phyloP scores from a whole-genome alignment of 164 flowering plant species.

The Annona squamosa region DNA sequence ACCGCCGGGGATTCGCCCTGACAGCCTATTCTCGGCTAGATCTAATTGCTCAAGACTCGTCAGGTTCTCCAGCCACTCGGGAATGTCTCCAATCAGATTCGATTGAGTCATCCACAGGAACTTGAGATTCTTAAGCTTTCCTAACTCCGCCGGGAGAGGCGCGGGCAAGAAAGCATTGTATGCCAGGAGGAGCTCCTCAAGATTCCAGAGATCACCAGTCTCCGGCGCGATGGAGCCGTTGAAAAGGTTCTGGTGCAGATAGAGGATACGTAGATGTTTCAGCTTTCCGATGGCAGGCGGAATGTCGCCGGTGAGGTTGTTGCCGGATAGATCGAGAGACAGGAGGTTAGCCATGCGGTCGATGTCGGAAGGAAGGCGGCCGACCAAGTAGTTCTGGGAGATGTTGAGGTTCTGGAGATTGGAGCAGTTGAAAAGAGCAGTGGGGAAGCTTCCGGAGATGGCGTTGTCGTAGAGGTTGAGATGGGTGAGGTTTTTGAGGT shows the following conservation, averaged over 20 bases:
- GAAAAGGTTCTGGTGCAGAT: slow-evolving; percentile 33
- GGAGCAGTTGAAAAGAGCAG: slow-evolving; percentile 41
- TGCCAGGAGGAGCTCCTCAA: slow-evolving; percentile 32
- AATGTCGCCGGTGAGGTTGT: slow-evolving; percentile 69
- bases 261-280: slow-evolving; percentile 21
- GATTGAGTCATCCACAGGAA: slow-evolving; percentile 26
- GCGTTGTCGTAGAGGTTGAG: slow-evolving; percentile 40
- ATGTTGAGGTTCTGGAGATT: slow-evolving; percentile 46
- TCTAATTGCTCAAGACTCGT: slow-evolving; percentile 41
- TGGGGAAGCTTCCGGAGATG: slow-evolving; percentile 60
- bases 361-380: slow-evolving; percentile 53
- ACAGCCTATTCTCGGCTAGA: slow-evolving; percentile 36
- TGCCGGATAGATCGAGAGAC: slow-evolving; percentile 35
- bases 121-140: slow-evolving; percentile 40
- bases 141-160: slow-evolving; percentile 39
- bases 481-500: slow-evolving; percentile 36
- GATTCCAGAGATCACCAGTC: slow-evolving; percentile 50
- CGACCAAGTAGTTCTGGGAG: slow-evolving; percentile 52
- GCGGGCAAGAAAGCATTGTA: slow-evolving; percentile 31
- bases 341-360: slow-evolving; percentile 30
- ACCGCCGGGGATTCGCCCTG: slow-evolving; percentile 44
- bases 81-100: slow-evolving; percentile 61
- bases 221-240: slow-evolving; percentile 53
- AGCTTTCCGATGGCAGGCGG: slow-evolving; percentile 46
- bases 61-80: slow-evolving; percentile 31